A percentile compares a stretch with the other conserved stretches of the same genome.
phyloP scores from a whole-genome alignment of 1,139 yeast genomes.

The Kodamaea sp. region DNA sequence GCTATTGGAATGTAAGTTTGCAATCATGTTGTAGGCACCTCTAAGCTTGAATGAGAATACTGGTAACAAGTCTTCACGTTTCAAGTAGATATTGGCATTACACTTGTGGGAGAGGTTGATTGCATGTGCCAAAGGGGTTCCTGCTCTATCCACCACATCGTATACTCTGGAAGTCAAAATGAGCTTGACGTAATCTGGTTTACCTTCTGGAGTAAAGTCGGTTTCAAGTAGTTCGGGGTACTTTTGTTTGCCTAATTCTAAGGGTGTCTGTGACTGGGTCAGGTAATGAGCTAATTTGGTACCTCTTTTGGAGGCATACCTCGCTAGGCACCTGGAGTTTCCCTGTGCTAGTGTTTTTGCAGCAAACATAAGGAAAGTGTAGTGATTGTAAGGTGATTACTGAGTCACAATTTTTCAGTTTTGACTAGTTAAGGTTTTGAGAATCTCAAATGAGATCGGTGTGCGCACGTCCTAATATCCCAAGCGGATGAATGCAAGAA shows the following conservation, averaged over 20 bases:
- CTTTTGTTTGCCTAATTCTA: constrained; percentile 11
- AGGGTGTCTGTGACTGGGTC: background rate
- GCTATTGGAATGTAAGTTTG: constrained; percentile 63
- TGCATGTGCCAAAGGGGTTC: constrained; percentile 82
- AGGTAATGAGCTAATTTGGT: no score
- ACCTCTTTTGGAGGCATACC: no score
- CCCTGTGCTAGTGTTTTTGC: background rate
- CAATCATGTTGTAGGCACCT: constrained; percentile 97
- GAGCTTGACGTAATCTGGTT: constrained; percentile 90
- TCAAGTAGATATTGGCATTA: constrained; percentile 71
- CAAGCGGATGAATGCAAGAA: no score
- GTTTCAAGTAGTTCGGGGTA: constrained; percentile 52
- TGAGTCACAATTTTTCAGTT: background rate
- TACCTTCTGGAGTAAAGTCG: constrained; percentile 59
- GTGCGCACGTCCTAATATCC: background rate
- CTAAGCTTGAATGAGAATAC: constrained; percentile 94
- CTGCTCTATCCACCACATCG: constrained; percentile 78
- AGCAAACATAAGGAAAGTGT: background rate
- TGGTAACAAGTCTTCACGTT: constrained; percentile 91
- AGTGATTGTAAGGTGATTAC: background rate
- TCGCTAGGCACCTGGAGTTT: background rate
- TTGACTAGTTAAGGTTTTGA: background rate
- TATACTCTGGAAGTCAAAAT: constrained; percentile 90
- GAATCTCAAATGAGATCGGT: background rate
- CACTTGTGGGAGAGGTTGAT: constrained; percentile 70